A percentile compares a stretch with the other conserved stretches of the same genome.
These are phyloP conservation scores for Termitomyces sp. DNA, from an alignment of 768 basidiomycete species.

Conservation along the genomic window DNA sequence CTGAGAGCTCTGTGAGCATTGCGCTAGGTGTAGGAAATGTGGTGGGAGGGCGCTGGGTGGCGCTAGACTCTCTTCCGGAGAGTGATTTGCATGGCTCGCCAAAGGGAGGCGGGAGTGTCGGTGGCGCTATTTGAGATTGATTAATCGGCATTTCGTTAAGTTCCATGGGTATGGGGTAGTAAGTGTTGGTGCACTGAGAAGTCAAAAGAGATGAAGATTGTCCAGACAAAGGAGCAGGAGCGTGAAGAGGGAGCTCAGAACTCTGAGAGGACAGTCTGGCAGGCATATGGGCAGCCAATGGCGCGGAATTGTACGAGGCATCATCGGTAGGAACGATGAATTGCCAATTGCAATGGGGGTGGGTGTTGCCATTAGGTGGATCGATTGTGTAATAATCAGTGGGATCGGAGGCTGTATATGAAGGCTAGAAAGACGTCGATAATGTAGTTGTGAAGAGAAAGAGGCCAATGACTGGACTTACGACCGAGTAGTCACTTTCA, in stretches of 20 bases:
- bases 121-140: conserved; percentile 1
- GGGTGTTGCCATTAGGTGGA: neutral
- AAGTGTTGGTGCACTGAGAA: neutral
- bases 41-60: conserved; percentile 18
- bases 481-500: neutral
- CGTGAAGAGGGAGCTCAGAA: conserved; percentile 21
- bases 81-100: conserved; percentile 7
- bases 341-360: neutral
- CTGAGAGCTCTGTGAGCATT: conserved; percentile 43
- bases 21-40: conserved; percentile 67
- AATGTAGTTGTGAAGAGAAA: neutral
- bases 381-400: neutral
- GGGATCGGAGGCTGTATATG: neutral
- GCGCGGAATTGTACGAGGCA: neutral
- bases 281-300: neutral
- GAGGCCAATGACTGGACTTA: neutral
- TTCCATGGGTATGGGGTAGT: neutral
- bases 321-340: neutral
- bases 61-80: conserved; percentile 3
- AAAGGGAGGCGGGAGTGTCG: neutral
- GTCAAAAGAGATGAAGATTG: conserved; percentile 15
- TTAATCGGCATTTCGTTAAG: neutral
- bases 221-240: conserved; percentile 22
- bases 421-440: neutral
- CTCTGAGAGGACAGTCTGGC: conserved; percentile 7